phyloP scores from a whole-genome alignment of 345 rosid species.

The Clausena lansium region DNA sequence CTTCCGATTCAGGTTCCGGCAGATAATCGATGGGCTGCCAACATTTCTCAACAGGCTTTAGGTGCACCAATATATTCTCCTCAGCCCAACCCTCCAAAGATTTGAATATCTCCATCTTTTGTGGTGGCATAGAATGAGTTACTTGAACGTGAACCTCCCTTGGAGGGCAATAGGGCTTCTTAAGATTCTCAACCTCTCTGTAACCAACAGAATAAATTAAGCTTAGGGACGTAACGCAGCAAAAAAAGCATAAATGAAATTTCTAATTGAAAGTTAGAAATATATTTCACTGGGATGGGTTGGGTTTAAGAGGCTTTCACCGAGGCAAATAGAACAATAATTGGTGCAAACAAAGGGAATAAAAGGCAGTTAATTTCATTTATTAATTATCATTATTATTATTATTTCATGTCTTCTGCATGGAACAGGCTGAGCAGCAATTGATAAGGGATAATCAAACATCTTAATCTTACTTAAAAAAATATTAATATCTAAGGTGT shows the following conservation, averaged over 20 bases:
- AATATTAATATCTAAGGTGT: background rate
- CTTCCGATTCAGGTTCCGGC: slow-evolving; percentile 48
- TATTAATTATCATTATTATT: background rate
- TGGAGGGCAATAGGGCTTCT: slow-evolving; percentile 54
- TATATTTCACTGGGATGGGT: background rate
- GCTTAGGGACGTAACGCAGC: background rate
- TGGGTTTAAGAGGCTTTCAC: background rate
- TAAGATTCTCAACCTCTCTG: slow-evolving; percentile 58
- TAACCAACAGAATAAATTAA: slow-evolving; percentile 10
- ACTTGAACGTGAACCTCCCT: slow-evolving; percentile 70
- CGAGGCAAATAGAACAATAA: background rate
- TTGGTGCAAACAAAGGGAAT: background rate
- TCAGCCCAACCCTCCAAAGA: slow-evolving; percentile 71
- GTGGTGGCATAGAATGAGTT: slow-evolving; percentile 62
- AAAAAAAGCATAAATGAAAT: background rate
- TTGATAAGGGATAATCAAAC: background rate
- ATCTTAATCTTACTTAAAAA: background rate
- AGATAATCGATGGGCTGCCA: slow-evolving; percentile 71
- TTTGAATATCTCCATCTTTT: slow-evolving; percentile 49
- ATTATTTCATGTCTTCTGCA: background rate
- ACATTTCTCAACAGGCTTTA: slow-evolving; percentile 65
- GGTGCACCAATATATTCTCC: slow-evolving; percentile 46
- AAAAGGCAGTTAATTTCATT: background rate
- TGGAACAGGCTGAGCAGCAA: background rate
- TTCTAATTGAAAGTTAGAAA: background rate